A percentile compares a stretch with the other conserved stretches of the same genome.
Conservation (phyloP, 2,329 filamentous ascomycete species). For the Macrophomina tecta region DNA sequence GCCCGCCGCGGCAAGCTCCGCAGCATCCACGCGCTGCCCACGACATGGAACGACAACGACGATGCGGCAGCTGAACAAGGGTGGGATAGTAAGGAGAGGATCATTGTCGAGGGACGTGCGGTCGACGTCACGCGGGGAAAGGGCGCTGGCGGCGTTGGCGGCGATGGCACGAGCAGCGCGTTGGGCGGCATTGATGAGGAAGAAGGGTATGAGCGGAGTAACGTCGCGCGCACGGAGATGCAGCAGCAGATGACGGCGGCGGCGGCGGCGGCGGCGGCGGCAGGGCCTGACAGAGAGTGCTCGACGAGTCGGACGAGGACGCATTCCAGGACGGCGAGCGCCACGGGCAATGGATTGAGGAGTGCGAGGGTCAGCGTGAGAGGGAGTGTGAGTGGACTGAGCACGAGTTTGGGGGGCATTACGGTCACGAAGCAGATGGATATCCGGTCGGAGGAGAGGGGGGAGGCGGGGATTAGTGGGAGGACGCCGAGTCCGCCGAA, state of each 20-base stretch:
- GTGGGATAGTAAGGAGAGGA: slow-evolving; percentile 6
- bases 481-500: slow-evolving; percentile 6
- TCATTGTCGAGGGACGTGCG: not conserved
- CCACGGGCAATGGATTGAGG: not conserved
- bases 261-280: not conserved
- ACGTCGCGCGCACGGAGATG: not conserved
- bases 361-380: not conserved
- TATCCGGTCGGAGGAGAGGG: slow-evolving; percentile 14
- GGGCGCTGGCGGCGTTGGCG: not conserved
- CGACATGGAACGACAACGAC: slow-evolving; percentile 5
- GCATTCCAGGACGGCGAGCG: not conserved
- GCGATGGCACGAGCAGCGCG: not conserved
- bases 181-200: not conserved
- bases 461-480: not conserved
- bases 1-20: slow-evolving; percentile 3
- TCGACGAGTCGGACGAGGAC: not conserved
- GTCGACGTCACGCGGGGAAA: not conserved
- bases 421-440: slow-evolving; percentile 12
- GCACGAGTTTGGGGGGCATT: slow-evolving; percentile 1
- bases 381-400: not conserved
- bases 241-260: not conserved
- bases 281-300: not conserved
- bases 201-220: not conserved
- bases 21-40: not conserved
- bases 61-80: not conserved